phyloP scores from a whole-genome alignment of 345 rosid species.

The Sisymbrium irio region DNA sequence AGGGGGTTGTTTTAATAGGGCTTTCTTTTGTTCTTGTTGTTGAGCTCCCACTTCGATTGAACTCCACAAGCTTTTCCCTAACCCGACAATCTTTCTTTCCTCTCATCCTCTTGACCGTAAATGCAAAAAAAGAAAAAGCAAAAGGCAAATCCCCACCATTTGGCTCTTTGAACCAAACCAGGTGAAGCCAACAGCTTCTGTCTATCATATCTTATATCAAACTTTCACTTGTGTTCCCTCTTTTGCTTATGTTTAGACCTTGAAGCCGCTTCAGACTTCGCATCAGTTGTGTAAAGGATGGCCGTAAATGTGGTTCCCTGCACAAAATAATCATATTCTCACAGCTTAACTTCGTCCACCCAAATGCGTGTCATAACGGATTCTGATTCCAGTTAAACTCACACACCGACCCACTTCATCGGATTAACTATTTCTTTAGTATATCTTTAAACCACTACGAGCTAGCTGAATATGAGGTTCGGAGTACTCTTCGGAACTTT shows the following conservation, averaged over 20 bases:
- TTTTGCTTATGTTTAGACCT: constrained; percentile 46
- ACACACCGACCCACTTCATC: background rate
- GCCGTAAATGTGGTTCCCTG: constrained; percentile 86
- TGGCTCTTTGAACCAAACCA: constrained; percentile 67
- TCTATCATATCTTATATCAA: constrained; percentile 39
- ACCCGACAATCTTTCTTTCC: constrained; percentile 28
- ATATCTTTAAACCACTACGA: background rate
- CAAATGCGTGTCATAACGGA: background rate
- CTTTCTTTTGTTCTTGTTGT: constrained; percentile 43
- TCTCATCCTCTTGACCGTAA: constrained; percentile 36
- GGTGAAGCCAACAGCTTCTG: constrained; percentile 29
- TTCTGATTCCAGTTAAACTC: background rate
- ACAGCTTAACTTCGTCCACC: constrained; percentile 8
- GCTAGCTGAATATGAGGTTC: background rate
- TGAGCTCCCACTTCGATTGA: constrained; percentile 93
- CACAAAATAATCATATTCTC: background rate
- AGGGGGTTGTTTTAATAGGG: constrained; percentile 28
- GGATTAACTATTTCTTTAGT: background rate
- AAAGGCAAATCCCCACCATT: constrained; percentile 18
- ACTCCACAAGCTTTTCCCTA: constrained; percentile 56
- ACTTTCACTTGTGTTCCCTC: constrained; percentile 34
- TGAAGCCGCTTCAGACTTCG: constrained; percentile 60
- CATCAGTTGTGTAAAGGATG: constrained; percentile 83
- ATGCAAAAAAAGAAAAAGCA: background rate
- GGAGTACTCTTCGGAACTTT: background rate